These are phyloP conservation scores for Tulasnella sp. DNA, from an alignment of 768 basidiomycete species.

Conservation along the genomic window DNA sequence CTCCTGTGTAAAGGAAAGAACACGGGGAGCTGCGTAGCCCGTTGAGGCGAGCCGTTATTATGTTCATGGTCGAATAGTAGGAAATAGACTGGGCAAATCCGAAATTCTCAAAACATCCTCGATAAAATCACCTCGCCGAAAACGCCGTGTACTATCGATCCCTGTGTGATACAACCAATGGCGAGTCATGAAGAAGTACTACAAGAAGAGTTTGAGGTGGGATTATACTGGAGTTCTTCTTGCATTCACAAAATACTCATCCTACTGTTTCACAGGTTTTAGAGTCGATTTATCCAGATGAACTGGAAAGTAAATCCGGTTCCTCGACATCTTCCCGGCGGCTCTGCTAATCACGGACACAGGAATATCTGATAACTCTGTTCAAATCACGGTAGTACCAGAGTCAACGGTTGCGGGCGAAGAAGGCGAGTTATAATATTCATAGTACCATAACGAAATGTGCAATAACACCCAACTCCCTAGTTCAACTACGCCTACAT, in stretches of 20 bases:
- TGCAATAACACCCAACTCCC: constrained; percentile 15
- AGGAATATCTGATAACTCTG: constrained; percentile 75
- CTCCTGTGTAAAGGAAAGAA: too few species aligned
- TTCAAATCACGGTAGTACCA: constrained; percentile 78
- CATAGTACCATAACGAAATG: constrained; percentile 13
- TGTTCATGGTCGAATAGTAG: neutral
- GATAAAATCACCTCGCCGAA: neutral
- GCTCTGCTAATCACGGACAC: constrained; percentile 4
- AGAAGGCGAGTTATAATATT: constrained; percentile 33
- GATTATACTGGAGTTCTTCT: constrained; percentile 12
- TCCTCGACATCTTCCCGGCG: constrained; percentile 12
- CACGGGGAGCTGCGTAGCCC: too few species aligned
- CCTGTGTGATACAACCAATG: neutral
- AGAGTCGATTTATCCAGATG: constrained; percentile 91
- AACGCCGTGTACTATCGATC: constrained; percentile 37
- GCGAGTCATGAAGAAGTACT: constrained; percentile 35
- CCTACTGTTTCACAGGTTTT: constrained; percentile 49
- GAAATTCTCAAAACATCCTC: constrained; percentile 12
- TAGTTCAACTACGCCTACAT: constrained; percentile 61
- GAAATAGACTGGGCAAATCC: neutral
- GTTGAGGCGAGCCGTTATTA: neutral
- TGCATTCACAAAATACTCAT: constrained; percentile 3
- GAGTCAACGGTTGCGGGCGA: constrained; percentile 57
- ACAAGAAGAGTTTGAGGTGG: constrained; percentile 83
- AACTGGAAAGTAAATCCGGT: constrained; percentile 74